Conservation (phyloP, 208 protist species). For the Porcisia deanei region DNA sequence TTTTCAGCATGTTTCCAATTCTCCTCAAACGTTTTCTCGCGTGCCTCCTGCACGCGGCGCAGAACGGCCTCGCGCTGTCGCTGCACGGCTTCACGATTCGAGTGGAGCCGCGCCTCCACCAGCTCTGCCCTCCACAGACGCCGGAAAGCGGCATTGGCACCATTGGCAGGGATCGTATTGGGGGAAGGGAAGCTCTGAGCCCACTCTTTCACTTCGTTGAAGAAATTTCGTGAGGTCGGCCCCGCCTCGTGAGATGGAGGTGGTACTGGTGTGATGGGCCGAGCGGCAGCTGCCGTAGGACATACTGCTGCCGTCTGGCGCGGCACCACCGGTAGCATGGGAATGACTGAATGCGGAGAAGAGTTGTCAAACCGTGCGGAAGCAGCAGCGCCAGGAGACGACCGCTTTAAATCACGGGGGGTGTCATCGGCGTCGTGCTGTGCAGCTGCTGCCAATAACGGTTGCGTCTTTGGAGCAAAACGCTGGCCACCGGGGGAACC, state of each 20-base stretch:
- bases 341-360: not conserved
- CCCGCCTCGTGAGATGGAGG: constrained; percentile 27
- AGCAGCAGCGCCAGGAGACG: not conserved
- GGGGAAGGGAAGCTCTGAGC: constrained; percentile 35
- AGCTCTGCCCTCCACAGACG: constrained; percentile 46
- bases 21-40: constrained; percentile 28
- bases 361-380: not conserved
- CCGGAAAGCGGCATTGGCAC: constrained; percentile 28
- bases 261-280: constrained; percentile 4
- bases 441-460: not conserved
- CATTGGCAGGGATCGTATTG: constrained; percentile 29
- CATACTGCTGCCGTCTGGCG: not conserved
- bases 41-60: constrained; percentile 26
- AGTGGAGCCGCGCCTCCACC: constrained; percentile 20
- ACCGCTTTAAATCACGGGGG: not conserved
- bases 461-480: not conserved
- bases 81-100: constrained; percentile 35
- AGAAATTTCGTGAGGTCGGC: constrained; percentile 40
- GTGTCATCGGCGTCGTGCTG: not conserved
- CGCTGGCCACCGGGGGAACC: not conserved
- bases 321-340: not conserved
- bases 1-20: constrained; percentile 25
- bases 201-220: constrained; percentile 49
- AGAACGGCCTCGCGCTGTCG: constrained; percentile 30
- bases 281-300: not conserved